Evolutionary conservation across 768 basidiomycete genomes (phyloP), one percentile per base, ranked within the genome.

Genomic region (Mycena vulgaris): DNA sequence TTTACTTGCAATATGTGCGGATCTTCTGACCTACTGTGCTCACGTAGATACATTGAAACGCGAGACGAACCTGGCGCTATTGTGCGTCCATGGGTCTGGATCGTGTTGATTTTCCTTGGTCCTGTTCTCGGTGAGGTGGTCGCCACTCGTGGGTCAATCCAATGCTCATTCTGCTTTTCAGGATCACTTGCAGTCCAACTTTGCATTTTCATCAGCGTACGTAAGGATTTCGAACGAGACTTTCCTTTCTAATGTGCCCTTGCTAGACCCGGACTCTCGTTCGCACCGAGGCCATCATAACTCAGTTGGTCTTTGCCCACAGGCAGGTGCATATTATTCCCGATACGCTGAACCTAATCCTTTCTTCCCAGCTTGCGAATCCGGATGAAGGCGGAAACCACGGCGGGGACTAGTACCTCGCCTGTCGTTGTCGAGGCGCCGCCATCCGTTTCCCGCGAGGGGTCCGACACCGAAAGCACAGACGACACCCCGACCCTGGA

Each of bases 41-140:
- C n/a, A n/a, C n/a, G n/a, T 60, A 90, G 87, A 37, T 90, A 92
- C 72, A 79, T 94, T 31, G 91, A 93, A 79, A 85, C 51, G 14
- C 48, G 25, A n/a, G 63, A 77, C 0, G 78, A 81, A 19, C 86
- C 39, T 93, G 93, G 1, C 93, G 92, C 88, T 86, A n/a, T n/a
- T n/a, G n/a, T n/a, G n/a, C n/a, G n/a, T n/a, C n/a, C n/a, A n/a
- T n/a, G n/a, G n/a, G n/a, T 93, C 9, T 94, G 92, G 92, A 86
- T 93, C 17, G 35, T 79, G 0, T 80, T 81, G 75, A 80, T 90
- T 16, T 85, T 89, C 69, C 53, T 86, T 7, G 89, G 88, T 16
- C 87, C 89, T 16, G 75, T 83, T 5, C 0, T 85, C 13, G 80
- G 80, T 31, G 51, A 19, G 25, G 17, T 25, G 7, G 6, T 33